Evolutionary conservation across 2,329 filamentous ascomycete genomes (phyloP), one percentile per base, ranked within the genome.

Genomic region (Beauveria brongniartii): DNA sequence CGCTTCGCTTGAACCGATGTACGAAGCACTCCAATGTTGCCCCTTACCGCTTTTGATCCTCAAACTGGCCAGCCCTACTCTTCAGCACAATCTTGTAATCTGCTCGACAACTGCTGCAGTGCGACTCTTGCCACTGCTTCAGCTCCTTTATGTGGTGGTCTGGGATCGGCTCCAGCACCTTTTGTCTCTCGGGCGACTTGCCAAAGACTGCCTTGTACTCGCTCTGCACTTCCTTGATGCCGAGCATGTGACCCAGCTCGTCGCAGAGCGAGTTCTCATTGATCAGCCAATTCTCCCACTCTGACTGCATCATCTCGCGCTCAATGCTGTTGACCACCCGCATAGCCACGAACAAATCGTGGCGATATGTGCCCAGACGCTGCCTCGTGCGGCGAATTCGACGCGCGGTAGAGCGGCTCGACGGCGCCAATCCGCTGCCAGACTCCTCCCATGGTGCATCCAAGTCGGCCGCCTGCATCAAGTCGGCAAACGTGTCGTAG

Each of bases 221-320:
- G 60, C 61, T 64, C 54, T 58, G 63, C 46, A 64, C 64, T 4
- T 69, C 64, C 47, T 70, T 69, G 3, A 64, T 56, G 10, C 68
- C 61, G 22, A 88, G 71, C 68, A 81, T 73, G 37, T 69, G 69
- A 28, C 78, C 75, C 6, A 84, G 77, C 69, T 88, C 83, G 61
- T 84, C 84, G 72, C 94, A 99, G 54, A 90, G 83, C 40, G 80
- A 74, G 65, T 86, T 87, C 75, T 99, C 94, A 66, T 90, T 88
- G 3, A 83, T 74, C 34, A 97, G 81, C 92, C 93, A 99, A 65
- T 90, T 90, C 76, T 96, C 92, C 88, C 92, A 99, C 73, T 97
- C 93, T 0, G 89, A 88, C 68, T 86, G 83, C 59, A 97, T 74
- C 72, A 96, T 87, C 72, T 97, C 92, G 62, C 83, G 82, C 78